These are phyloP conservation scores for Arthrobotrys sphaeroides DNA, from an alignment of 2,329 filamentous ascomycete species.

Conservation along the genomic window DNA sequence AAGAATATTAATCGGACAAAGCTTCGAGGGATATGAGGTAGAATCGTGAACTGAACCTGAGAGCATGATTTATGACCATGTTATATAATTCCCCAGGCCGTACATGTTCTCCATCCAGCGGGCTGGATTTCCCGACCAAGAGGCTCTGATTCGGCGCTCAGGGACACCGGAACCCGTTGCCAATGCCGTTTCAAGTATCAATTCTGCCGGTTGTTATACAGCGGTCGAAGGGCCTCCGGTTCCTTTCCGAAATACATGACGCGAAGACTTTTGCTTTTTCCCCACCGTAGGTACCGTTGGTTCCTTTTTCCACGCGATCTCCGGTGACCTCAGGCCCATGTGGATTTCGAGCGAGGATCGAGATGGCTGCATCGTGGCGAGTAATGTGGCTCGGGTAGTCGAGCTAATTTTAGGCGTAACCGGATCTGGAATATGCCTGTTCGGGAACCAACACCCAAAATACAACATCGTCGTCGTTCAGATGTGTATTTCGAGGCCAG, in stretches of 20 bases:
- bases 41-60: too few species aligned
- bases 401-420: neutral
- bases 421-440: slow-evolving; percentile 20
- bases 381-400: slow-evolving; percentile 19
- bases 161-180: too few species aligned
- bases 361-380: slow-evolving; percentile 43
- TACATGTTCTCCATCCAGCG: too few species aligned
- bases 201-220: neutral
- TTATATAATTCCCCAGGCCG: neutral
- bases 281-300: neutral
- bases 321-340: slow-evolving; percentile 30
- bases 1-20: neutral
- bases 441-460: slow-evolving; percentile 33
- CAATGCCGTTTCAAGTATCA: neutral
- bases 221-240: neutral
- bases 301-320: neutral
- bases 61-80: neutral
- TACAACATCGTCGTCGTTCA: slow-evolving; percentile 12
- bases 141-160: too few species aligned
- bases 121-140: neutral
- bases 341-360: slow-evolving; percentile 15
- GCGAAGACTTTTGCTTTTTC: slow-evolving; percentile 52
- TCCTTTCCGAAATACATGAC: slow-evolving; percentile 30
- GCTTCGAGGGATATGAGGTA: neutral
- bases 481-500: too few species aligned